Evolutionary conservation across 2,329 filamentous ascomycete species (phyloP).

Genomic region (Orbilia brochopaga): DNA sequence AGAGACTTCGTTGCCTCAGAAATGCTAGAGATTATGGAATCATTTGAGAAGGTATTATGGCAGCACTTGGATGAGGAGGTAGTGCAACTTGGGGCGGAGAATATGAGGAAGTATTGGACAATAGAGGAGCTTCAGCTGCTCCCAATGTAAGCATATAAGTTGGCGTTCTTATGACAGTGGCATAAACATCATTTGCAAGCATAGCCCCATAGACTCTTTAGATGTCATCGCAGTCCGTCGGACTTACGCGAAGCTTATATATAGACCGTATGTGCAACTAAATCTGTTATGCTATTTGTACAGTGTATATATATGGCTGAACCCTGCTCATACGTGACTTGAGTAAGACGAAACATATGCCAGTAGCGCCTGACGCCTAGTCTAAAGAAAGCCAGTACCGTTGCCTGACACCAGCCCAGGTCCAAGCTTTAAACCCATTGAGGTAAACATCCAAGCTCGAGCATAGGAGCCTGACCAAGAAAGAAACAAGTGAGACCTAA

Average conservation of each 20-base stretch:
- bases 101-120: constrained; percentile 85
- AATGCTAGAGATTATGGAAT: constrained; percentile 75
- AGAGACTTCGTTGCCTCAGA: constrained; percentile 64
- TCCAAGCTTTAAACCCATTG: background rate
- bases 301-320: background rate
- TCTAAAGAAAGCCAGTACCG: background rate
- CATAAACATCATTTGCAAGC: background rate
- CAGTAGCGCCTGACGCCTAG: background rate
- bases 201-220: background rate
- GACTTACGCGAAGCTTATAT: background rate
- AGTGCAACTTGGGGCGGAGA: constrained; percentile 75
- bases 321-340: too few relatives aligned
- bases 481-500: background rate
- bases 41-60: constrained; percentile 80
- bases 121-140: constrained; percentile 64
- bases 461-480: too few relatives aligned
- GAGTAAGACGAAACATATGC: too few relatives aligned
- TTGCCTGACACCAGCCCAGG: background rate
- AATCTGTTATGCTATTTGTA: background rate
- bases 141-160: constrained; percentile 40
- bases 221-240: constrained; percentile 1
- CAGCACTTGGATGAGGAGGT: constrained; percentile 86
- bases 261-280: too few relatives aligned
- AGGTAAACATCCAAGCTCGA: too few relatives aligned
- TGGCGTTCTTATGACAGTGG: background rate